phyloP scores from a whole-genome alignment of 306 rosid genomes.

The Glycyrrhiza uralensis region DNA sequence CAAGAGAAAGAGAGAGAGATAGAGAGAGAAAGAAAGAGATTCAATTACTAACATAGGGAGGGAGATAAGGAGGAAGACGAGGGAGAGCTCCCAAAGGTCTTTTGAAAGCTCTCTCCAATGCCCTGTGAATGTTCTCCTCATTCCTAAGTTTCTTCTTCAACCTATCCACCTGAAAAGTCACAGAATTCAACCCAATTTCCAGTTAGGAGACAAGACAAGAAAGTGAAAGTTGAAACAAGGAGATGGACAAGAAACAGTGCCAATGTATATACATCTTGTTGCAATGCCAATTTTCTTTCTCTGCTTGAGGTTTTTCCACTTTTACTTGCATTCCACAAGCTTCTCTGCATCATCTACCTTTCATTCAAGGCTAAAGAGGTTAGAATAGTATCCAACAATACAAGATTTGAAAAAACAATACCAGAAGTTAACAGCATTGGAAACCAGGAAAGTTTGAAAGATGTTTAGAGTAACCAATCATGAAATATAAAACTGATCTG shows the following conservation, averaged over 20 bases:
- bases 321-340: conserved; percentile 34
- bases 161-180: conserved; percentile 63
- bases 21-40: background rate
- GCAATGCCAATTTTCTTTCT: conserved; percentile 70
- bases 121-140: conserved; percentile 86
- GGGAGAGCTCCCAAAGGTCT: conserved; percentile 96
- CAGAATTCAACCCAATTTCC: conserved; percentile 13
- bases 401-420: background rate
- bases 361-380: conserved; percentile 36
- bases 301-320: conserved; percentile 49
- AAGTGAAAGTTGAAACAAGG: background rate
- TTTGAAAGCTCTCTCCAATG: conserved; percentile 83
- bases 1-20: background rate
- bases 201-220: background rate
- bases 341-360: conserved; percentile 58
- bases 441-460: conserved; percentile 1
- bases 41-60: conserved; percentile 62
- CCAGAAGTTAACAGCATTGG: conserved; percentile 19
- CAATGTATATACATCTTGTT: conserved; percentile 62
- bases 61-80: conserved; percentile 93
- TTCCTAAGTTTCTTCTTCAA: conserved; percentile 87
- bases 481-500: background rate
- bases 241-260: background rate
- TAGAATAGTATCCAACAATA: conserved; percentile 32
- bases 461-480: background rate